These are phyloP conservation scores for Diphasiastrum complanatum DNA, from an alignment of 83 land plant genomes.

Conservation along the genomic window DNA sequence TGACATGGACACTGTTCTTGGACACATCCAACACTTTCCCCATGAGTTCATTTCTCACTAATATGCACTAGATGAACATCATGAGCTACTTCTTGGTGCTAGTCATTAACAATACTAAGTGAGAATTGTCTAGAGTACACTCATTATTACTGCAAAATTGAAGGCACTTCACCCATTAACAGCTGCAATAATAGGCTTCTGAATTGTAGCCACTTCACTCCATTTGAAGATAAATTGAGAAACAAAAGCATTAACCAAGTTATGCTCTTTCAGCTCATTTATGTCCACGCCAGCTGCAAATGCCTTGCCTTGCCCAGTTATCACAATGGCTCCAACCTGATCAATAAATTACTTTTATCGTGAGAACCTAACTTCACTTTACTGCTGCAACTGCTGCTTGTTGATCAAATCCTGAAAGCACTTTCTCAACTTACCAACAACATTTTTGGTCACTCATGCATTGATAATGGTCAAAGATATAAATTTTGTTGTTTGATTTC, in stretches of 20 bases:
- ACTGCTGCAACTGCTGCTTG: background rate
- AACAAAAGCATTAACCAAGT: constrained; percentile 21
- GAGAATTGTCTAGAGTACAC: no score
- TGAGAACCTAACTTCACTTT: background rate
- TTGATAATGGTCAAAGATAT: no score
- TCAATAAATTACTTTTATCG: no score
- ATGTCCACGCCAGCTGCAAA: constrained; percentile 44
- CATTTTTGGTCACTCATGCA: no score
- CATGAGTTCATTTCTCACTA: no score
- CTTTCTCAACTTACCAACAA: no score
- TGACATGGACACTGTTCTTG: no score
- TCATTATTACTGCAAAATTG: background rate
- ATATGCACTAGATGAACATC: no score
- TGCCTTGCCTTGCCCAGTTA: constrained; percentile 38
- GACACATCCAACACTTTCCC: no score
- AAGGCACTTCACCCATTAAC: constrained; percentile 37
- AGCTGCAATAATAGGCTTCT: constrained; percentile 39
- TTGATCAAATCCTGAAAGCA: background rate
- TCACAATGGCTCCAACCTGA: constrained; percentile 38
- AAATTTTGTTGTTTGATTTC: no score
- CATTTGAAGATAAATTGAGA: constrained; percentile 23
- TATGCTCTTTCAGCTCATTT: constrained; percentile 37
- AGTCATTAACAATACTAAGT: no score
- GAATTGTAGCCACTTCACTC: constrained; percentile 27
- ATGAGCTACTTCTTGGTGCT: no score